Evolutionary conservation across 148 eudicot species (phyloP), one percentile per base, ranked within the genome.

Genomic region (Talinum fruticosum): DNA sequence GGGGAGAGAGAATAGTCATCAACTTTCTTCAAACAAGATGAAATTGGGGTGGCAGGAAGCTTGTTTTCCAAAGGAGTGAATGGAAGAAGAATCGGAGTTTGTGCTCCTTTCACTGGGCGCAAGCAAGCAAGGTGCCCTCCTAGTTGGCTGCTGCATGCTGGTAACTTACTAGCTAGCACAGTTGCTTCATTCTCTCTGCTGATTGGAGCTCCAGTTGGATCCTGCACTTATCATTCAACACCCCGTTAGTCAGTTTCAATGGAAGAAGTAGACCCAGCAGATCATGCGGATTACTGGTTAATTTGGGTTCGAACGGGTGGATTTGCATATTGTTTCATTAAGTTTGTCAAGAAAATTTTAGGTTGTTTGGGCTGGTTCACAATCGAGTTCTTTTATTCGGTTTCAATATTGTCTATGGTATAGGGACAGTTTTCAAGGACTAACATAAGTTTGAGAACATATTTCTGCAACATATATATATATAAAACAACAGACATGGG

Each of bases 151-250:
- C 83, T 90, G 87, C 93, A 86, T 19, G 83, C 78, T 2, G 98
- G 97, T 51, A 94, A 90, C 77, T 92, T 90, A 71, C 87, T 87
- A 23, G 88, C 89, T 6, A 73, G 81, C 74, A 86, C 72, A 2
- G 79, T 69, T 7, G 81, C 80, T 80, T 94, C 98, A 76, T 85
- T 85, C 76, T 92, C 97, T 79, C 75, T 90, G 13, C 88, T 75
- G 37, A 94, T 87, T 10, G 94, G 94, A 59, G 94, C 92, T 71
- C 95, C 91, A 21, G 88, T 88, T 23, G 93, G 87, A 69, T 92
- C 98, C 97, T 94, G 76, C 66, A 78, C 47, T 23, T 14, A 14
- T 51, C 57, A 51, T 51, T 51, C 15, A 15, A 51, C 19, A n/a
- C 57, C 15, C 4, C 6, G 57, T 51, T 51, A 5, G 15, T 51